Evolutionary conservation across 768 basidiomycete genomes (phyloP).

Genomic region (Suillus spraguei): DNA sequence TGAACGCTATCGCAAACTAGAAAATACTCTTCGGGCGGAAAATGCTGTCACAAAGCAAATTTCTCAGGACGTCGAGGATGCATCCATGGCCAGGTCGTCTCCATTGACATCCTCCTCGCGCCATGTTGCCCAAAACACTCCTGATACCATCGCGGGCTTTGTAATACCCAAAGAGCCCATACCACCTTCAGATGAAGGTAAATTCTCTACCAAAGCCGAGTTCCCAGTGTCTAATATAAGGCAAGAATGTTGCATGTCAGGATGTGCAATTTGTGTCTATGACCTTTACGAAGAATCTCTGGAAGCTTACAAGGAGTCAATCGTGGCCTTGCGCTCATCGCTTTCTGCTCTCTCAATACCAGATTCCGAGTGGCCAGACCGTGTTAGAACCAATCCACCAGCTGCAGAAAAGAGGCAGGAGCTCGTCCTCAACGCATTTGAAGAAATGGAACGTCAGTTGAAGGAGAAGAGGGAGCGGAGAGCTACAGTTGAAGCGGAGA

Average conservation of each 20-base stretch:
- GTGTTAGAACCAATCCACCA: constrained; percentile 36
- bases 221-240: constrained; percentile 4
- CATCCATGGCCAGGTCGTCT: constrained; percentile 5
- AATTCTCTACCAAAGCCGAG: constrained; percentile 17
- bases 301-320: constrained; percentile 57
- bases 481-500: constrained; percentile 35
- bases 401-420: constrained; percentile 24
- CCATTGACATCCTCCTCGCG: background rate
- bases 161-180: constrained; percentile 61
- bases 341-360: constrained; percentile 54
- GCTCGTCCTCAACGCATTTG: constrained; percentile 64
- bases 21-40: constrained; percentile 52
- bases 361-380: constrained; percentile 64
- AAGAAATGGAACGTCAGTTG: constrained; percentile 66
- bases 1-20: constrained; percentile 56
- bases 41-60: constrained; percentile 35
- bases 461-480: constrained; percentile 44
- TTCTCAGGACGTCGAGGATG: constrained; percentile 15
- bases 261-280: constrained; percentile 91
- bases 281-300: constrained; percentile 82
- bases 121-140: background rate
- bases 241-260: constrained; percentile 93
- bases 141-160: constrained; percentile 27
- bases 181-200: constrained; percentile 70
- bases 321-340: constrained; percentile 50